Evolutionary conservation across 2,329 filamentous ascomycete genomes (phyloP), one percentile per base, ranked within the genome.

Genomic region (Gyromitra esculenta): DNA sequence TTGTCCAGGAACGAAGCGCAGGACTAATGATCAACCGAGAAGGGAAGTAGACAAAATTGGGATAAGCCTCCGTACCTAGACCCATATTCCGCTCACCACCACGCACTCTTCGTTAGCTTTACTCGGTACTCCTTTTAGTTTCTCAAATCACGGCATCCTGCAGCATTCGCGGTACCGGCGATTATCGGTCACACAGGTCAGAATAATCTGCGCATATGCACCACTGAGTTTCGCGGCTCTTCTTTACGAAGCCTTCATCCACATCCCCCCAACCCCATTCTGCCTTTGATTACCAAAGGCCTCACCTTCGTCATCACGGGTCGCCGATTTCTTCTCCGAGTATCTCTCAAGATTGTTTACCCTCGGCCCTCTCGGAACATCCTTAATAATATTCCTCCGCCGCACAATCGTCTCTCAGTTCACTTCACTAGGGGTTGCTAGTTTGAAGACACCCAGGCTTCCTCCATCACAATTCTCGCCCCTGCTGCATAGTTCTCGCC

Each of bases 401-500:
- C 81, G 73, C 71, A 66, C 45, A 76, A 63, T 70, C 62, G 59
- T 60, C 39, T 59, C 43, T 31, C 56, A 59, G 31, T 67, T 57
- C 25, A 72, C 41, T 41, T 64, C 13, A 45, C 65, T 66, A 75
- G 56, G 70, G 62, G 73, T 70, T 77, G 76, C 64, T 74, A 75
- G 72, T 72, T 75, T 63, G 60, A 67, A 68, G 43, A 62, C 56
- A 57, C 45, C 66, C 21, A 71, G 69, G 50, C 64, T 81, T 88
- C 87, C 85, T 88, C 86, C 84, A 86, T 88, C 84, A 85, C 88
- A 86, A 86, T 86, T 85, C 86, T 87, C 54, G 89, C 92, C 97
- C 93, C 95, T 98, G 96, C 96, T 96, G 96, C 95, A 99, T 99
- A 98, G 93, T 92, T 96, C 92, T 91, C 89, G 89, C 91, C 91